Base-by-base conservation (phyloP, 768 basidiomycete genomes). In the Lactarius hengduanensis region DNA sequence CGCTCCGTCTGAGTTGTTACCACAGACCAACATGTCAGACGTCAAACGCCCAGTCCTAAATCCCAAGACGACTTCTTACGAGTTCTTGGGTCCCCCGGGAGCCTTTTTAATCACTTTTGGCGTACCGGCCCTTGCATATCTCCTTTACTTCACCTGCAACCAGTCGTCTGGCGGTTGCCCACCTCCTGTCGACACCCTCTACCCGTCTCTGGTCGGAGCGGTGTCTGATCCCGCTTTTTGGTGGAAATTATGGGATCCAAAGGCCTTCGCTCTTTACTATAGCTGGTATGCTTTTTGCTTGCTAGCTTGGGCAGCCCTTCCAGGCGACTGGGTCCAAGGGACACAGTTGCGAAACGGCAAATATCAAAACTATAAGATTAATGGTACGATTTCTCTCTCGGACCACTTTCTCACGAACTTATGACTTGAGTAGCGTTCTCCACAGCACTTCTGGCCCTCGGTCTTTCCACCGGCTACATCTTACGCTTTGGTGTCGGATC, bases 271-370 rank as follows among this genome's bases (percentile, higher is more conserved):
- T 26, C 82, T 90, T 18, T 98, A 98, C 78, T 74, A 90, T 50
- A 92, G 76, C 0, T 99, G 96, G 96, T 98, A 97, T 77, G 78
- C 84, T n/a, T 98, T 90, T 76, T 89, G 86, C 70, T 83, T 98
- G 57, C 77, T 85, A 2, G 83, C 91, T 3, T 98, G 96, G 95
- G 81, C 79, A 5, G 72, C 94, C 58, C 78, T 98, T 15, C 97
- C 86, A 20, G 86, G 85, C 4, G 77, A 77, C 69, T 77, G 77
- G 77, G 72, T 77, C 11, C 72, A 75, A 62, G 78, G 77, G n/a
- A 69, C 63, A 56, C 69, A 38, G 9, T 76, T 96, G 71, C 83
- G 97, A 56, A 88, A 86, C 50, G 96, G 96, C 0, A 81, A 80
- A 62, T 88, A 82, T 73, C 88, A 91, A 74, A 77, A 82, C 66